These are phyloP conservation scores for Pichia sorboxylosa DNA, from an alignment of 1,139 yeast genomes.

Conservation along the genomic window DNA sequence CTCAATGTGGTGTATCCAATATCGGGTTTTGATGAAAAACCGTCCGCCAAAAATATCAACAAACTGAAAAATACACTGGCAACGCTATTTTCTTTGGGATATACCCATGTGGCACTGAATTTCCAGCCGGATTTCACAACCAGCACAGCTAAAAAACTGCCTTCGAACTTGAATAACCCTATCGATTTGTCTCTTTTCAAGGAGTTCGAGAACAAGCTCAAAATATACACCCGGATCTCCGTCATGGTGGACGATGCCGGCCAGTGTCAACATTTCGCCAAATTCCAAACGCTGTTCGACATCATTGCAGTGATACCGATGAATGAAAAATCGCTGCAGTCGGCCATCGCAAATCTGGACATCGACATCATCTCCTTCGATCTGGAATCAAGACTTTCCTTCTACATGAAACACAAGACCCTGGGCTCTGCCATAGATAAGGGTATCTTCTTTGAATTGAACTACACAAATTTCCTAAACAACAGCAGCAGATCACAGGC, in stretches of 20 bases:
- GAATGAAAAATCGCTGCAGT: slow-evolving; percentile 66
- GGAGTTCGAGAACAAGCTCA: slow-evolving; percentile 32
- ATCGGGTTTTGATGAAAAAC: slow-evolving; percentile 31
- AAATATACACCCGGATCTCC: slow-evolving; percentile 63
- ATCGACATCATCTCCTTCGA: slow-evolving; percentile 73
- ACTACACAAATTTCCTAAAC: slow-evolving; percentile 47
- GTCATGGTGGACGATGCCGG: slow-evolving; percentile 66
- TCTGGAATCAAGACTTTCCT: slow-evolving; percentile 55
- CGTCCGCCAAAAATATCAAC: slow-evolving; percentile 31
- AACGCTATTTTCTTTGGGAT: slow-evolving; percentile 55
- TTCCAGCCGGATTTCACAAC: slow-evolving; percentile 46
- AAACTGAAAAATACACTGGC: slow-evolving; percentile 38
- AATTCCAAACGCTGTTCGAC: slow-evolving; percentile 57
- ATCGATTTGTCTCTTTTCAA: slow-evolving; percentile 22
- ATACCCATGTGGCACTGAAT: slow-evolving; percentile 65
- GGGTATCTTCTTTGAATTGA: slow-evolving; percentile 75
- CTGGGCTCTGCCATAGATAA: slow-evolving; percentile 73
- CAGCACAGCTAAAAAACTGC: slow-evolving; percentile 30
- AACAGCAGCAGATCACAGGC: slow-evolving; percentile 21
- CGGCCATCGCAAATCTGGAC: slow-evolving; percentile 63
- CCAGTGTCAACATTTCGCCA: slow-evolving; percentile 59
- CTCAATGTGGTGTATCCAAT: slow-evolving; percentile 79
- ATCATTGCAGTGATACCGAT: slow-evolving; percentile 71
- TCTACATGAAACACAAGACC: slow-evolving; percentile 71
- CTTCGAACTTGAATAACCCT: slow-evolving; percentile 32